Conservation (phyloP, 208 protist species). For the Giardia muris region DNA sequence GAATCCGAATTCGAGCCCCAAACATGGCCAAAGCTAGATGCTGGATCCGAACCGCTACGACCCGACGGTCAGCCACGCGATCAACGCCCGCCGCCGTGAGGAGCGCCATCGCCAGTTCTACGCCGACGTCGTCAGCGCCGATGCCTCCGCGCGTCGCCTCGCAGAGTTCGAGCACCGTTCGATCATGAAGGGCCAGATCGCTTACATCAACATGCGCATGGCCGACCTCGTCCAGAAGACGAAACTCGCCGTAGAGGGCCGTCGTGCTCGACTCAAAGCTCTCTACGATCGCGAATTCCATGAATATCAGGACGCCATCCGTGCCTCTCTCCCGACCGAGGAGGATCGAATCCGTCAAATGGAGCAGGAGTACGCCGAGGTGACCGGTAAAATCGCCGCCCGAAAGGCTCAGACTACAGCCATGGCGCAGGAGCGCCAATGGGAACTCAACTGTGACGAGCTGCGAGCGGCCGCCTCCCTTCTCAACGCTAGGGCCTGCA, state of each 20-base stretch:
- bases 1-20: too few species aligned
- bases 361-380: not conserved
- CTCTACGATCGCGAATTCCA: not conserved
- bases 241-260: not conserved
- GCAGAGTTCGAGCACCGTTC: not conserved
- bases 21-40: too few species aligned
- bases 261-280: not conserved
- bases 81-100: not conserved
- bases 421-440: not conserved
- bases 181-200: not conserved
- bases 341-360: not conserved
- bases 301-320: not conserved
- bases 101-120: not conserved
- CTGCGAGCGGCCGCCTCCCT: not conserved
- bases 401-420: not conserved
- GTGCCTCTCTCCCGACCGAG: not conserved
- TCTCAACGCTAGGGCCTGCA: not conserved
- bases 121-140: not conserved
- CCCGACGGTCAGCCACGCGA: not conserved
- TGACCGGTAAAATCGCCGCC: not conserved
- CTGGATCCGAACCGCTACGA: too few species aligned
- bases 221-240: constrained; percentile 9
- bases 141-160: not conserved
- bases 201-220: not conserved
- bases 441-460: constrained; percentile 18